Base-by-base conservation (phyloP, 164 flowering plant genomes). In the Umbellularia californica region DNA sequence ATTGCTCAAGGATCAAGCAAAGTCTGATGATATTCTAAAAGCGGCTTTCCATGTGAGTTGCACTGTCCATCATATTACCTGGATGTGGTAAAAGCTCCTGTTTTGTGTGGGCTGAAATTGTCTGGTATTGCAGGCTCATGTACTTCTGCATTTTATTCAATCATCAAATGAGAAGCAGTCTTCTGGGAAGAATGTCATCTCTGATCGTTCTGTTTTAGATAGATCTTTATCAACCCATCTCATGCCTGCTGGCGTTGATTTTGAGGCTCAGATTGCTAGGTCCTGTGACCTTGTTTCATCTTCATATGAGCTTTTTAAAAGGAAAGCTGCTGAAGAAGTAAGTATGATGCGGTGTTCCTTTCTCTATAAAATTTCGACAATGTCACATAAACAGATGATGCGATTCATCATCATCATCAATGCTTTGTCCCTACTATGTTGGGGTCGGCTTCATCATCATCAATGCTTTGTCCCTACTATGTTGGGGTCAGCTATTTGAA, bases 1-100 rank as follows among this genome's bases (percentile, higher is more conserved):
- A 52, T 79, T 94, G 85, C 85, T 96, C 71, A 96, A 94, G 81
- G 92, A 91, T 82, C 91, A 89, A 77, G 97, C 99, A 17, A 90
- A 90, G 81, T 86, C 97, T 2, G 99, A 96, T 82, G 99, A 96
- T 80, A 87, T 96, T 78, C 84, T 96, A 55, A 96, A 96, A 86
- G 99, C 99, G 13, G 97, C 99, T 76, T 96, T 89, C 79, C 99
- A 96, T 82, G 99, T 96, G 72, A 87, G 97, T 58, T 55, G 66
- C 41, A 7, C n/a, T 58, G 60, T 71, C 15, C 35, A 12, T 74
- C 47, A 24, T 71, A 35, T 73, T 70, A 33, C 58, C 62, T 41
- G 19, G 74, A 63, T 52, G 23, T 41, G 7, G 17, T 17, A 28
- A 30, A 28, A 28, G 47, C 20, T 30, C 69, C 28, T 67, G 35